A percentile compares a stretch with the other conserved stretches of the same genome.
phyloP scores from a whole-genome alignment of 2,329 filamentous ascomycete genomes.

The Fonsecaea erecta region DNA sequence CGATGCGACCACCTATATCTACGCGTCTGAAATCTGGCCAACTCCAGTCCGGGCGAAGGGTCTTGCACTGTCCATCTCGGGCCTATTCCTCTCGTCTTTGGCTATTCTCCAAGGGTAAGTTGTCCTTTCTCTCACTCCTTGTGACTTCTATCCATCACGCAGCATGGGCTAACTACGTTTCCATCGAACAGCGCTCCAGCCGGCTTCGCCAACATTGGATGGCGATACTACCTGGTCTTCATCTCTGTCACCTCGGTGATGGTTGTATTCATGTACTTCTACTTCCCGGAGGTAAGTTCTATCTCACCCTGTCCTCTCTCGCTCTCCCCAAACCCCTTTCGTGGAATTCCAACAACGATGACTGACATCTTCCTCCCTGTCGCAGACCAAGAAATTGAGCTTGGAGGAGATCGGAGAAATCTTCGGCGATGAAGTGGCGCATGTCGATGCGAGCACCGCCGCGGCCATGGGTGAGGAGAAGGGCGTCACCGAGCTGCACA shows the following conservation, averaged over 20 bases:
- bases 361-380: background rate
- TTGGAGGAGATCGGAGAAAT: constrained; percentile 11
- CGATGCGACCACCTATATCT: constrained; percentile 18
- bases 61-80: constrained; percentile 18
- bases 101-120: constrained; percentile 21
- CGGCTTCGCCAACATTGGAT: constrained; percentile 43
- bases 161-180: background rate
- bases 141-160: too few species aligned
- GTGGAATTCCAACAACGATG: background rate
- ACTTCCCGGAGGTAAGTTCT: constrained; percentile 61
- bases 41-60: constrained; percentile 24
- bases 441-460: constrained; percentile 5
- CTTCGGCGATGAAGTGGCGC: constrained; percentile 10
- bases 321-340: too few species aligned
- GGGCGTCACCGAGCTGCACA: background rate
- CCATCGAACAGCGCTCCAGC: constrained; percentile 11
- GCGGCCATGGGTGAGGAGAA: constrained; percentile 9
- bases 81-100: constrained; percentile 25
- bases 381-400: constrained; percentile 11
- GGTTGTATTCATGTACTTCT: constrained; percentile 69
- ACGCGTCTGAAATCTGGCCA: constrained; percentile 23
- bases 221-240: constrained; percentile 43
- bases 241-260: constrained; percentile 56
- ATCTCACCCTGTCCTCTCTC: background rate
- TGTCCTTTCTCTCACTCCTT: background rate